Evolutionary conservation across 177 flowering plant species (phyloP).

Genomic region (Vitis hybrid): DNA sequence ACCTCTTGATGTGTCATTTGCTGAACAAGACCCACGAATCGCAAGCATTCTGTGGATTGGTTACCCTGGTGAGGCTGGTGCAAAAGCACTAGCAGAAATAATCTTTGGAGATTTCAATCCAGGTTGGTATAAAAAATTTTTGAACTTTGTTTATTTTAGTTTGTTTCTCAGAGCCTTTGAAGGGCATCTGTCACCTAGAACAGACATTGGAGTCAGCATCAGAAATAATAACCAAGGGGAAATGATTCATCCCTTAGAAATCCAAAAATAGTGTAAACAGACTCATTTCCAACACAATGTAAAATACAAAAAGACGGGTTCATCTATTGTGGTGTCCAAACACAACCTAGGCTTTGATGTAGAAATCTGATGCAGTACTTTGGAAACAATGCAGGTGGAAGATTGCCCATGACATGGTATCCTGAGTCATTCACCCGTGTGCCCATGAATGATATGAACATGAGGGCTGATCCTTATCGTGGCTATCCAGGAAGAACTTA

Average conservation of each 20-base stretch:
- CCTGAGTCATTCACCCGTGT: conserved; percentile 76
- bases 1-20: conserved; percentile 82
- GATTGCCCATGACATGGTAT: conserved; percentile 92
- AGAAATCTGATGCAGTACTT: not conserved
- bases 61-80: conserved; percentile 94
- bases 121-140: conserved; percentile 39
- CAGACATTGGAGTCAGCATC: too few species aligned
- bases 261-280: not conserved
- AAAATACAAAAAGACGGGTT: not conserved
- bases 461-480: conserved; percentile 73
- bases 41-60: conserved; percentile 92
- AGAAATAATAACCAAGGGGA: not conserved
- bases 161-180: too few species aligned
- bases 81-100: conserved; percentile 79
- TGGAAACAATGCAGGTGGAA: conserved; percentile 57
- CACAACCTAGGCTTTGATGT: too few species aligned
- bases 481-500: conserved; percentile 94
- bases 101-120: conserved; percentile 85
- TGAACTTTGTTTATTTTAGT: not conserved
- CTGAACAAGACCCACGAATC: conserved; percentile 48
- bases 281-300: not conserved
- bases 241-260: not conserved
- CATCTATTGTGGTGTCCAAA: not conserved
- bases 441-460: conserved; percentile 87
- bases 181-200: too few species aligned